Base-by-base conservation (phyloP, 139 green algal genomes). In the Yamagishiella unicocca region DNA sequence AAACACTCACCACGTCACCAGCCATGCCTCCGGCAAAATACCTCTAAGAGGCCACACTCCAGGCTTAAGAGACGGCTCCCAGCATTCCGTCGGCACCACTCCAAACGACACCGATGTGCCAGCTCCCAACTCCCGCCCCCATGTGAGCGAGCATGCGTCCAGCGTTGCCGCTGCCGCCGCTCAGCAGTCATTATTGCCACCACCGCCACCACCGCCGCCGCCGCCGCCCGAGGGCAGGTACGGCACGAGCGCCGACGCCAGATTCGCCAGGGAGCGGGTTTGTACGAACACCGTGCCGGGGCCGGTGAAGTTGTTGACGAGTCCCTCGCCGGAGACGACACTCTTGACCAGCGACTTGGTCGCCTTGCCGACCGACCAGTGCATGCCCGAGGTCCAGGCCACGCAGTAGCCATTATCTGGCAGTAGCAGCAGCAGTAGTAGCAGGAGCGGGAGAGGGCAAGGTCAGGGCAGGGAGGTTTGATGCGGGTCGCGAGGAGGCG, bases 361-460 rank as follows among this genome's bases (percentile, higher is more conserved):
- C 1, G 90, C 87, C 50, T 84, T 79, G 37, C 24, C 43, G 62
- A 93, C 90, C 9, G 53, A 68, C 70, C 90, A 93, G 7, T 87
- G 31, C 78, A 91, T 92, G 38, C 53, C 68, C 22, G 31, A 21
- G 2, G 71, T 68, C 89, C 89, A 92, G 22, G 89, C 89, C 19
- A 92, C 89, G n/a, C 91, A 79, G 77, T 88, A 85, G 38, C 89
- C 89, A 29, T 90, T 90, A 72, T 92, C 89, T 62, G n/a, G n/a
- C n/a, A n/a, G n/a, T n/a, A n/a, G n/a, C n/a, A n/a, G n/a, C n/a
- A n/a, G n/a, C n/a, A n/a, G n/a, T n/a, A n/a, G n/a, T n/a, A n/a
- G n/a, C n/a, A n/a, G n/a, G n/a, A n/a, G n/a, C n/a, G n/a, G n/a
- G n/a, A n/a, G n/a, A n/a, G n/a, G n/a, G n/a, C n/a, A n/a, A n/a